These are phyloP conservation scores for Toxoplasma gondii DNA, from an alignment of 169 alveolate species.

Conservation along the genomic window DNA sequence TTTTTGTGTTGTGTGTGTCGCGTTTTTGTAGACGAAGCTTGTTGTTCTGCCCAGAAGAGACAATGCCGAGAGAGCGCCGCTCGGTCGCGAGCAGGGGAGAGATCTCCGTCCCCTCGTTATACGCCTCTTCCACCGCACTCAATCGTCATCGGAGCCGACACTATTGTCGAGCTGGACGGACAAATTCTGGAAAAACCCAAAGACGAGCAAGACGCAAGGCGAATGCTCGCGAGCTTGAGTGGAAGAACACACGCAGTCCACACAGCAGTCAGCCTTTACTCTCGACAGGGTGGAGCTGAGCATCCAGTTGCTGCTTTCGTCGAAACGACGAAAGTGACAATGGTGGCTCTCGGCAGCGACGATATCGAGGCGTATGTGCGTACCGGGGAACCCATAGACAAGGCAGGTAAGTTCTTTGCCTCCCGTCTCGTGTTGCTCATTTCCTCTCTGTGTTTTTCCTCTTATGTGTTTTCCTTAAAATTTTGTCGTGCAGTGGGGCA, in stretches of 20 bases:
- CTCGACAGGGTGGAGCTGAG: neutral
- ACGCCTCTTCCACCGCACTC: slow-evolving; percentile 16
- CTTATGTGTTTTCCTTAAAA: neutral
- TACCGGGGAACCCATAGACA: slow-evolving; percentile 26
- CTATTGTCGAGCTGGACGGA: slow-evolving; percentile 51
- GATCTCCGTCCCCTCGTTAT: too few relatives aligned
- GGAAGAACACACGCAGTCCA: slow-evolving; percentile 48
- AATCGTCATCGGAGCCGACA: slow-evolving; percentile 50
- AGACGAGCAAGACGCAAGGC: slow-evolving; percentile 8
- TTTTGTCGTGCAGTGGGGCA: neutral
- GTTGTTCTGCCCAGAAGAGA: too few relatives aligned
- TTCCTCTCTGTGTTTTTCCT: neutral
- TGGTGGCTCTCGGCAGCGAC: neutral
- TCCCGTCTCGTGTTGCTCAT: neutral
- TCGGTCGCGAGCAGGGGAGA: too few relatives aligned
- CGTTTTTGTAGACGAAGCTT: too few relatives aligned
- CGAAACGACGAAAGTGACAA: slow-evolving; percentile 8
- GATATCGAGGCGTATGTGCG: slow-evolving; percentile 42
- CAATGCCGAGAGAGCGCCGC: too few relatives aligned
- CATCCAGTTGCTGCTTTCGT: slow-evolving; percentile 44
- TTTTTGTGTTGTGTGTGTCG: too few relatives aligned
- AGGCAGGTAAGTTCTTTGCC: slow-evolving; percentile 22
- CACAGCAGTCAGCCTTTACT: slow-evolving; percentile 44
- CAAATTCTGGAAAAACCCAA: slow-evolving; percentile 32
- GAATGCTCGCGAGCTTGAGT: slow-evolving; percentile 27